Conservation (phyloP, 148 eudicot genomes). For the Rhododendron kiyosumense region DNA sequence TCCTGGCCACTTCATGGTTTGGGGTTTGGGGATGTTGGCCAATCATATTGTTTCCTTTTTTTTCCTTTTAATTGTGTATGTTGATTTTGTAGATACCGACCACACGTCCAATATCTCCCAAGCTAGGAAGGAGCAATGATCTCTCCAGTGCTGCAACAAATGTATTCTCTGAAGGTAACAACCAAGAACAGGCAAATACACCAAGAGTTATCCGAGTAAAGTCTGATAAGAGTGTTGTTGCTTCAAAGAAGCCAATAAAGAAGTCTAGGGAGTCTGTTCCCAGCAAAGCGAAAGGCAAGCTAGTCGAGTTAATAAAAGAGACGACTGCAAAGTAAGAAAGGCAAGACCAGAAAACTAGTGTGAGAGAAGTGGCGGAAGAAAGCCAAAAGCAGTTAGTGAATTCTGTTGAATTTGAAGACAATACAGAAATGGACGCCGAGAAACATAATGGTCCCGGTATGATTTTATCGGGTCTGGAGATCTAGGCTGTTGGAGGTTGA, state of each 20-base stretch:
- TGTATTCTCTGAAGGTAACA: conserved; percentile 33
- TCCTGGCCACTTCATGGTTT: background rate
- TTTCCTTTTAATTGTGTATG: background rate
- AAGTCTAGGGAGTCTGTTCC: conserved; percentile 32
- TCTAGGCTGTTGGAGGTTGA: conserved; percentile 45
- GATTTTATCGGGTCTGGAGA: conserved; percentile 20
- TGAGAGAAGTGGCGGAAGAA: conserved; percentile 24
- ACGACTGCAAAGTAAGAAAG: conserved; percentile 30
- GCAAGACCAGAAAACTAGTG: conserved; percentile 17
- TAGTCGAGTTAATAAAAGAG: conserved; percentile 24
- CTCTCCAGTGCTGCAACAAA: conserved; percentile 22
- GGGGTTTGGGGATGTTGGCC: background rate
- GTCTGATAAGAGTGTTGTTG: conserved; percentile 22
- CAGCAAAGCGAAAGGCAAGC: conserved; percentile 30
- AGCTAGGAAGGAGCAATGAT: conserved; percentile 78
- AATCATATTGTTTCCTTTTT: background rate
- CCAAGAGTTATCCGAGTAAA: conserved; percentile 34
- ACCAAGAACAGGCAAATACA: conserved; percentile 24
- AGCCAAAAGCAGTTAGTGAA: conserved; percentile 12
- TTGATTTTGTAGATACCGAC: conserved; percentile 61
- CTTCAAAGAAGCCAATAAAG: conserved; percentile 38
- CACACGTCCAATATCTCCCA: conserved; percentile 85
- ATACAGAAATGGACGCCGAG: conserved; percentile 12
- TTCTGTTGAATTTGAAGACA: conserved; percentile 19
- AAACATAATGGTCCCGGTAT: conserved; percentile 15